Base-by-base conservation (phyloP, 352 stramenopile species). In the Phytopythium helicoides region DNA sequence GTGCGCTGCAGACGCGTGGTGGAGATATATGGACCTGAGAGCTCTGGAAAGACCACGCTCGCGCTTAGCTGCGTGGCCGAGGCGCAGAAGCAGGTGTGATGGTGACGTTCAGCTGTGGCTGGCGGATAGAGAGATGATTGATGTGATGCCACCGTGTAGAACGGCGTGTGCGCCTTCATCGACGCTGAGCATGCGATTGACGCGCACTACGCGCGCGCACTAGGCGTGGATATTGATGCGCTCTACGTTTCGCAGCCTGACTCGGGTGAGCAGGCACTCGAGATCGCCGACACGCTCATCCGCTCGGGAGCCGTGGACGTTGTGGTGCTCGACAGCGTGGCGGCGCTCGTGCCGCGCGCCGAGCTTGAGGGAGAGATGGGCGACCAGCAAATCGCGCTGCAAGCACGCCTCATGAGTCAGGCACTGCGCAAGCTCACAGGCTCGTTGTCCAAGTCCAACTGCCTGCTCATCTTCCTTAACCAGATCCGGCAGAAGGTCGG, bases 11-110 rank as follows among this genome's bases (percentile, higher is more conserved):
- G 96, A 15, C 90, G 97, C 19, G 90, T 99, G 1, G 87, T 99
- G 22, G 97, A 99, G 77, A 98, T 99, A 64, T 99, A 99, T 63
- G 97, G 97, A 6, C 97, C 96, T 0, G 97, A 99, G 83, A 98
- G 86, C 55, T 98, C 86, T 3, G 97, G 97, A 47, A 99, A 99
- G 76, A 99, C 97, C 0, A 99, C 97, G 3, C 71, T 99, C 19
- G 96, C 97, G 1, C 73, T 99, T 37, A 98, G 98, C 61, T 98
- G 91, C 48, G 96, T 99, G 57, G 97, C 97, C 10, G 74, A 99
- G 58, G 82, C 82, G 28, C 97, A 99, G 67, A 97, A 98, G 69
- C 80, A 80, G 19, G 65, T 64, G 48, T 12, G 34, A 14, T 28
- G n/a, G n/a, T n/a, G n/a, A n/a, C n/a, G n/a, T n/a, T n/a, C n/a